Evolutionary conservation across 441 rosid species (phyloP).

Genomic region (Metrosideros polymorpha): DNA sequence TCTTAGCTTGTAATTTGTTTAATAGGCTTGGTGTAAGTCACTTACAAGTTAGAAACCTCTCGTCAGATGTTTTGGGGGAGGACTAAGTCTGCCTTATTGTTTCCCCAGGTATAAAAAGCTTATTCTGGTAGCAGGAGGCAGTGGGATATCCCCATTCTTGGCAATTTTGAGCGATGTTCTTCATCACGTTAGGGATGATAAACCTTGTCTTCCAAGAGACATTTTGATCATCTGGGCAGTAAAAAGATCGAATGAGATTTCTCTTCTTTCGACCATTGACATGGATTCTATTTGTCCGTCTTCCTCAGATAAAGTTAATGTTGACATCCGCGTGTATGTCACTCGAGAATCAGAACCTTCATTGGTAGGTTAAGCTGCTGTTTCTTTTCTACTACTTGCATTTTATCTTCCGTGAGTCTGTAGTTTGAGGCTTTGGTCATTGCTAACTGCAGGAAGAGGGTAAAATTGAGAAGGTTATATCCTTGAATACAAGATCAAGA

Average conservation of each 20-base stretch:
- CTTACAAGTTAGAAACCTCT: not conserved
- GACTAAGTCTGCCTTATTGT: not conserved
- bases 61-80: not conserved
- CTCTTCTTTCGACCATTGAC: not conserved
- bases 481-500: not conserved
- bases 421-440: not conserved
- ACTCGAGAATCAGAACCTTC: not conserved
- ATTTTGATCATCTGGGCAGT: not conserved
- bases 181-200: not conserved
- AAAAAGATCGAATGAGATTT: not conserved
- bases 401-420: not conserved
- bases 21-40: not conserved
- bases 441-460: not conserved
- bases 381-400: not conserved
- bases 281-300: not conserved
- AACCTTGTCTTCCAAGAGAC: not conserved
- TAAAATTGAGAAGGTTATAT: not conserved
- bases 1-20: not conserved
- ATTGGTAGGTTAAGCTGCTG: not conserved
- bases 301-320: not conserved
- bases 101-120: not conserved
- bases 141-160: not conserved
- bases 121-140: constrained; percentile 1
- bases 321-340: not conserved
- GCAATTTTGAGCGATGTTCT: not conserved